A percentile compares a stretch with the other conserved stretches of the same genome.
Evolutionary conservation across 768 basidiomycete genomes (phyloP).

Genomic region (Vararia minispora): DNA sequence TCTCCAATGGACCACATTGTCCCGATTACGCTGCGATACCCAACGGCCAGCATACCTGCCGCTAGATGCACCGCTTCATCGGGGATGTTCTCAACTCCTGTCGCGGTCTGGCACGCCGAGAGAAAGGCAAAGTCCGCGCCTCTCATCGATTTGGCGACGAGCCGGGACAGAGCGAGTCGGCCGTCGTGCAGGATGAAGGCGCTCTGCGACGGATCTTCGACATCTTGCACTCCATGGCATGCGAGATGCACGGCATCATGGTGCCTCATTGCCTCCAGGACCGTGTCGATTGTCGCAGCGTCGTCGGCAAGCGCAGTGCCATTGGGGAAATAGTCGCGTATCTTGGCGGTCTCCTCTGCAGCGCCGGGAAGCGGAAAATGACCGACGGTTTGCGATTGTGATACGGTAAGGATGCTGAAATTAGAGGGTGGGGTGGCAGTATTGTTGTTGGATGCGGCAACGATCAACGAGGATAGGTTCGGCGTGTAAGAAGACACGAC

Average conservation of each 20-base stretch:
- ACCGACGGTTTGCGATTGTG: background rate
- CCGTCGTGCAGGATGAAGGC: constrained; percentile 8
- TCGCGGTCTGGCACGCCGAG: constrained; percentile 7
- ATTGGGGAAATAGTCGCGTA: too few species aligned
- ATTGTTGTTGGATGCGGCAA: too few species aligned
- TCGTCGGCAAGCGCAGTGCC: background rate
- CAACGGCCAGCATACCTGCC: constrained; percentile 5
- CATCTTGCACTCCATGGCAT: constrained; percentile 10
- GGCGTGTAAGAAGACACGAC: background rate
- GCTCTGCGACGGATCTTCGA: constrained; percentile 6
- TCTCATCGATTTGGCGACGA: constrained; percentile 5
- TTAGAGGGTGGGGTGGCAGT: too few species aligned
- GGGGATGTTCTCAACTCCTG: background rate
- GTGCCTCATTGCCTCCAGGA: constrained; percentile 3
- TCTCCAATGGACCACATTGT: constrained; percentile 10
- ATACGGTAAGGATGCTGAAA: too few species aligned
- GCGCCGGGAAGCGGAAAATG: too few species aligned
- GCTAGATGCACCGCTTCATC: constrained; percentile 8
- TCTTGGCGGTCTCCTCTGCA: too few species aligned
- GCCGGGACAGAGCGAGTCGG: constrained; percentile 3
- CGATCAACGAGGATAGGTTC: too few species aligned
- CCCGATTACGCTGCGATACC: constrained; percentile 4
- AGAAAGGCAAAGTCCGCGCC: constrained; percentile 4
- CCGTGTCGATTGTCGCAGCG: constrained; percentile 2
- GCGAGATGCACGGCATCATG: constrained; percentile 9